A percentile compares a stretch with the other conserved stretches of the same genome.
Conservation (phyloP, 2,329 filamentous ascomycete species). For the Xylariaceae sp. region DNA sequence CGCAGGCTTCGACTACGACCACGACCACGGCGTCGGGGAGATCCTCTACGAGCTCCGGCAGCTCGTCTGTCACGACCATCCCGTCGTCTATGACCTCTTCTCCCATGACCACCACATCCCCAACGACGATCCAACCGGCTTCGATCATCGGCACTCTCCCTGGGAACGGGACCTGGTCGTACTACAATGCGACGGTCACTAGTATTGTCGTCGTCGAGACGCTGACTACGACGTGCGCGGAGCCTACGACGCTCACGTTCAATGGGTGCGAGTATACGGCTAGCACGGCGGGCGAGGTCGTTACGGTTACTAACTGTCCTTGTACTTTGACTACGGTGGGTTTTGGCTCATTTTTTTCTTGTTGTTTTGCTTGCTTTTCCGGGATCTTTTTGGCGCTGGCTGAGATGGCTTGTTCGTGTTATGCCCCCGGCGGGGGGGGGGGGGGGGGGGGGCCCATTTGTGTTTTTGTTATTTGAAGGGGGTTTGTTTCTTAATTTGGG, state of each 20-base stretch:
- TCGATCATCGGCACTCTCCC: constrained; percentile 5
- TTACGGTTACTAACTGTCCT: constrained; percentile 52
- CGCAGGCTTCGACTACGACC: constrained; percentile 1
- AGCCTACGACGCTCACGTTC: constrained; percentile 49
- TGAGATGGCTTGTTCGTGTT: too few relatives aligned
- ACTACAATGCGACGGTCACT: constrained; percentile 27
- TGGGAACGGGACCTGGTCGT: constrained; percentile 22
- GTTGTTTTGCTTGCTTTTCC: not conserved
- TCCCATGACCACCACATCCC: not conserved
- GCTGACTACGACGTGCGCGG: constrained; percentile 35
- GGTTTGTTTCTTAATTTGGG: too few relatives aligned
- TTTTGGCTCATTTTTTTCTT: not conserved
- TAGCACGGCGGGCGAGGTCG: constrained; percentile 50
- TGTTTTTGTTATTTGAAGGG: too few relatives aligned
- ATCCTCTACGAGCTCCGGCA: too few relatives aligned
- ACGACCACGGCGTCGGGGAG: constrained; percentile 3
- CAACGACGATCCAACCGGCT: constrained; percentile 4
- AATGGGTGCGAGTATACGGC: constrained; percentile 51
- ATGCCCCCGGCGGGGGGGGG: too few relatives aligned
- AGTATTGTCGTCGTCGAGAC: constrained; percentile 22
- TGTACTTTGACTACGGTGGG: constrained; percentile 41
- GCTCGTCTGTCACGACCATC: not conserved
- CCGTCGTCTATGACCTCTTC: not conserved
- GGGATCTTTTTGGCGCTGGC: not conserved
- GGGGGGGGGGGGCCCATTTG: too few relatives aligned